Evolutionary conservation across 257 asterid species (phyloP).

Genomic region (Echites panduratus): DNA sequence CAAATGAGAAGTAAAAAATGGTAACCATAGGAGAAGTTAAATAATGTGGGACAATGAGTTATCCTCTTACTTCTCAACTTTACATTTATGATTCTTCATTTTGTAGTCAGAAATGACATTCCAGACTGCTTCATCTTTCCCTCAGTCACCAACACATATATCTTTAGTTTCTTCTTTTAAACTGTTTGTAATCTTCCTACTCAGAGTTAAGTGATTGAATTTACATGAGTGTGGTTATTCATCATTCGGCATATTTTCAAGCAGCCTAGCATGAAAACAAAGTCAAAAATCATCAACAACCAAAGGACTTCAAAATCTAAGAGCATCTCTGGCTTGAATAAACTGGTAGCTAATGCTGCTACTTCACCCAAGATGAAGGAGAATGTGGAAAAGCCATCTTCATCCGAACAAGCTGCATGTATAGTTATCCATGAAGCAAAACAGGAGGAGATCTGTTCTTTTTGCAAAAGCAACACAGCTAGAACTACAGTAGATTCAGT

Average conservation of each 20-base stretch:
- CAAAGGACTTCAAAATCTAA: slow-evolving; percentile 39
- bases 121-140: neutral
- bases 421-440: slow-evolving; percentile 32
- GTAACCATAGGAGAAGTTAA: neutral
- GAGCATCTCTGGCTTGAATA: slow-evolving; percentile 29
- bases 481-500: slow-evolving; percentile 15
- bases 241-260: slow-evolving; percentile 17
- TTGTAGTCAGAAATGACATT: neutral
- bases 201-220: slow-evolving; percentile 3
- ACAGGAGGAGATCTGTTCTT: slow-evolving; percentile 35
- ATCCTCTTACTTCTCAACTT: neutral
- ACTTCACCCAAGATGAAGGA: slow-evolving; percentile 48
- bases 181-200: neutral
- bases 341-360: slow-evolving; percentile 30
- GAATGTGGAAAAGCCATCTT: slow-evolving; percentile 31
- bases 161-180: neutral
- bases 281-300: slow-evolving; percentile 25
- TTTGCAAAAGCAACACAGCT: slow-evolving; percentile 19
- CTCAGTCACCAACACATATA: neutral
- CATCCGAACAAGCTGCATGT: slow-evolving; percentile 32
- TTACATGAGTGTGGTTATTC: neutral
- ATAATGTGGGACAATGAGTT: neutral
- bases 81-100: neutral
- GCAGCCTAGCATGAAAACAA: slow-evolving; percentile 40
- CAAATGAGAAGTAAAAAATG: neutral